Percentiles rank a stretch among this genome's conserved stretches.
Conservation (phyloP, 768 basidiomycete species). For the Rickenella mellea region DNA sequence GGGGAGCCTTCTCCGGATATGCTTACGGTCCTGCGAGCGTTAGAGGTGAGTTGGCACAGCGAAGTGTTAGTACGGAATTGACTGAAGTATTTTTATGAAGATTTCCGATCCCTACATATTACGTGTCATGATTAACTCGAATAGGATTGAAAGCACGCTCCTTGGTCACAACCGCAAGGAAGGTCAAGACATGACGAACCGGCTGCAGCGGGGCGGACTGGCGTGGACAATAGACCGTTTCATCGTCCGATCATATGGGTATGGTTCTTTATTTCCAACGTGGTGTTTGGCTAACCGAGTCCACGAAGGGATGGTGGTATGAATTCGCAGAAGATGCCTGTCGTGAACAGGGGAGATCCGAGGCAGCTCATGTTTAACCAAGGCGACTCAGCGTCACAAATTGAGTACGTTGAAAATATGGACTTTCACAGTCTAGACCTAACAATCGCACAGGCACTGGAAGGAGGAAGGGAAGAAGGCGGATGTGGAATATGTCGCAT, state of each 20-base stretch:
- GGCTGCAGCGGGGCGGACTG: slow-evolving; percentile 36
- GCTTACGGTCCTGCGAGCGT: slow-evolving; percentile 70
- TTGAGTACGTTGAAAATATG: slow-evolving; percentile 27
- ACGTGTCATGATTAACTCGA: slow-evolving; percentile 72
- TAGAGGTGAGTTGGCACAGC: slow-evolving; percentile 52
- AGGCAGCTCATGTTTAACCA: slow-evolving; percentile 14
- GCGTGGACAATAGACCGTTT: slow-evolving; percentile 61
- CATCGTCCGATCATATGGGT: slow-evolving; percentile 58
- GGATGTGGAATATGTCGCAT: slow-evolving; percentile 26
- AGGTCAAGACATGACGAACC: slow-evolving; percentile 44
- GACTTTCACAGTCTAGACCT: not conserved
- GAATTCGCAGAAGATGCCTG: slow-evolving; percentile 31
- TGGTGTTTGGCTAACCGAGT: not conserved
- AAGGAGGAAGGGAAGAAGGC: slow-evolving; percentile 26
- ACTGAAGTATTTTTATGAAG: slow-evolving; percentile 32
- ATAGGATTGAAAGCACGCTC: slow-evolving; percentile 60
- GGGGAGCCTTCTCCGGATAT: slow-evolving; percentile 62
- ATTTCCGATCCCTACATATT: slow-evolving; percentile 64
- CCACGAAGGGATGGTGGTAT: slow-evolving; percentile 57
- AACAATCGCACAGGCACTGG: slow-evolving; percentile 32
- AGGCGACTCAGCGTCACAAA: slow-evolving; percentile 37
- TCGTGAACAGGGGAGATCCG: slow-evolving; percentile 22
- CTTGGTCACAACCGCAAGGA: slow-evolving; percentile 55
- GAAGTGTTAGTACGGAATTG: not conserved
- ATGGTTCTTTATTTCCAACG: slow-evolving; percentile 16